A percentile compares a stretch with the other conserved stretches of the same genome.
Evolutionary conservation across 768 basidiomycete species (phyloP).

Genomic region (Infundibulicybe gibba): DNA sequence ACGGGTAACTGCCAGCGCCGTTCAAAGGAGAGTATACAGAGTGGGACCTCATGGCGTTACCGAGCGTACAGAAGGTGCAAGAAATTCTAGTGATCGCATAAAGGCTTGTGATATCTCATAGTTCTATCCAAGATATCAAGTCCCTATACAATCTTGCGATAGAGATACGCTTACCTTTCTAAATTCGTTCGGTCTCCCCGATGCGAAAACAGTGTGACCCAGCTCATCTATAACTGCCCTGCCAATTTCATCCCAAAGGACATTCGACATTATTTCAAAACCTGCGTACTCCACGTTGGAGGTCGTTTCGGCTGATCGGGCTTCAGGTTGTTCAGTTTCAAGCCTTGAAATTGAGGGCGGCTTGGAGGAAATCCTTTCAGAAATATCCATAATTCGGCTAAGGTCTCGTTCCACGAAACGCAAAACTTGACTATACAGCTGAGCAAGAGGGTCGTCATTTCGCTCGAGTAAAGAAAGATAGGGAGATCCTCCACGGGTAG

Average conservation of each 20-base stretch:
- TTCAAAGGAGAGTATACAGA: conserved; percentile 70
- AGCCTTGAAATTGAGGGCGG: conserved; percentile 22
- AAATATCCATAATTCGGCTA: conserved; percentile 68
- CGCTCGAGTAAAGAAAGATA: conserved; percentile 60
- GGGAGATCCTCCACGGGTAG: conserved; percentile 20
- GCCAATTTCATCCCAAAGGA: conserved; percentile 86
- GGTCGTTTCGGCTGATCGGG: neutral
- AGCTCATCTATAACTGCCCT: conserved; percentile 81
- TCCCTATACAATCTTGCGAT: conserved; percentile 1
- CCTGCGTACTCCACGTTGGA: conserved; percentile 24
- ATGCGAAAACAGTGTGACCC: conserved; percentile 82
- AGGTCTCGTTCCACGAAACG: conserved; percentile 79
- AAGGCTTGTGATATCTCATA: conserved; percentile 84
- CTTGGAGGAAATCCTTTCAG: conserved; percentile 63
- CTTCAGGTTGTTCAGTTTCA: conserved; percentile 10
- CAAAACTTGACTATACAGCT: conserved; percentile 79
- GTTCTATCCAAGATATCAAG: conserved; percentile 45
- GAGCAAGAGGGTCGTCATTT: conserved; percentile 62
- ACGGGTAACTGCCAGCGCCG: conserved; percentile 94
- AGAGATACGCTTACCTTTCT: conserved; percentile 55
- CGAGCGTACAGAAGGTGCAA: conserved; percentile 73
- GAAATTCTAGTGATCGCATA: conserved; percentile 73
- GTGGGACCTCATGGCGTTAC: conserved; percentile 73
- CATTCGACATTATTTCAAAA: conserved; percentile 85
- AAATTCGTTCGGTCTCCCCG: conserved; percentile 87